phyloP scores from a whole-genome alignment of 148 eudicot genomes.

The Rhododendron simsii region DNA sequence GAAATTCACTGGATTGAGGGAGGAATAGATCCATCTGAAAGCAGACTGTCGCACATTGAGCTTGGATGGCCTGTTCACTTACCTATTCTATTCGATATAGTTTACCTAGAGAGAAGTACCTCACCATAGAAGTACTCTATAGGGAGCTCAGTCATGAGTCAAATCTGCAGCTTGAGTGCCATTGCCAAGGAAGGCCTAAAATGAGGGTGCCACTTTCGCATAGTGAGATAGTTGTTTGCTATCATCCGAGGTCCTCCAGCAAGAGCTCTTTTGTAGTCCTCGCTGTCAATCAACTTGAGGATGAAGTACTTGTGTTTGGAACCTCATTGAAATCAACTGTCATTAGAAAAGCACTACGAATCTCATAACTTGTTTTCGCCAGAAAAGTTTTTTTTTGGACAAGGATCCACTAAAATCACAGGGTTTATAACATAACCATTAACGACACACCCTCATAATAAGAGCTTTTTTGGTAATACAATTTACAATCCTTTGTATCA shows the following conservation, averaged over 20 bases:
- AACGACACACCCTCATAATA: neutral
- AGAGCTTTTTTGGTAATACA: neutral
- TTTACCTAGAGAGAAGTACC: neutral
- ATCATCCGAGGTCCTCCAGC: neutral
- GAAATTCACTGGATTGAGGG: neutral
- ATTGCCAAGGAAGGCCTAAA: neutral
- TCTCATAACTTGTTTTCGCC: neutral
- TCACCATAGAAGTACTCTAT: neutral
- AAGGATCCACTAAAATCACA: neutral
- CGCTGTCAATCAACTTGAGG: neutral
- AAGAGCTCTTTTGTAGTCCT: neutral
- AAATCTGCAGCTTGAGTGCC: neutral
- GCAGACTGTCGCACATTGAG: neutral
- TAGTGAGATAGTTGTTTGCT: neutral
- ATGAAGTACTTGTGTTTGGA: neutral
- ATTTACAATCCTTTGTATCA: neutral
- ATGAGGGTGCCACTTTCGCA: neutral
- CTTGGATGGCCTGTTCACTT: neutral
- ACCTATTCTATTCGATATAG: neutral
- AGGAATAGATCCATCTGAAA: neutral
- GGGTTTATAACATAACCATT: neutral
- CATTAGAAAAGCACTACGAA: neutral
- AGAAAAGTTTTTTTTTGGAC: neutral
- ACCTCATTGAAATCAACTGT: neutral
- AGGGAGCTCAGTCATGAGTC: neutral